Percentiles rank a stretch among this genome's conserved stretches.
phyloP scores from a whole-genome alignment of 2,329 filamentous ascomycete species.

The Periconia sp. region DNA sequence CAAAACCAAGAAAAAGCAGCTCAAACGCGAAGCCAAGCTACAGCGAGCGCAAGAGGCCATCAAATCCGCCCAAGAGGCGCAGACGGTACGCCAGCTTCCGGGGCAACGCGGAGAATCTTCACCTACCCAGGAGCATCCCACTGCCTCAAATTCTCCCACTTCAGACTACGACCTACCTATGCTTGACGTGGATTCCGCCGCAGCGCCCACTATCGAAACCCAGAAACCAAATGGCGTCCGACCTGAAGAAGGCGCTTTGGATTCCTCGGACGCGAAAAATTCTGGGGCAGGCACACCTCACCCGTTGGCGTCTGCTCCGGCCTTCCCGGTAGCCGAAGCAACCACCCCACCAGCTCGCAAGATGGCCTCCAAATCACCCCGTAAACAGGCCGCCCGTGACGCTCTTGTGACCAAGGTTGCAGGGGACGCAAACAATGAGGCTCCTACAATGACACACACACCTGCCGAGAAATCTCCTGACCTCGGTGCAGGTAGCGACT shows the following conservation, averaged over 20 bases:
- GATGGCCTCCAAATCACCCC: constrained; percentile 35
- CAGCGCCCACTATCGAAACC: constrained; percentile 1
- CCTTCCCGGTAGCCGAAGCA: constrained; percentile 24
- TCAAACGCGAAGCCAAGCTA: constrained; percentile 34
- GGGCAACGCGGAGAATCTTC: constrained; percentile 17
- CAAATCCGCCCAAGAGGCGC: constrained; percentile 35
- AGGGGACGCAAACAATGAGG: constrained; percentile 24
- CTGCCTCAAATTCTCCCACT: constrained; percentile 10
- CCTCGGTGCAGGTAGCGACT: constrained; percentile 32
- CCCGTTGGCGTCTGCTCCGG: constrained; percentile 31
- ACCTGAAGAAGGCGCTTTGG: constrained; percentile 23
- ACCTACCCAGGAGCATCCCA: constrained; percentile 26
- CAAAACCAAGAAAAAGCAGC: constrained; percentile 45
- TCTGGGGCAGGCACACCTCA: constrained; percentile 17
- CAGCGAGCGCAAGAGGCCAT: constrained; percentile 19
- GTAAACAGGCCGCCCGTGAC: constrained; percentile 29
- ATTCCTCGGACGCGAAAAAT: constrained; percentile 15
- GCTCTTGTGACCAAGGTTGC: constrained; percentile 15
- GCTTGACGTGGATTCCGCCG: constrained; percentile 16
- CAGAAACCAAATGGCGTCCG: constrained; percentile 3
- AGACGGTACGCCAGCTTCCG: constrained; percentile 19
- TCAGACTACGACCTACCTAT: constrained; percentile 26
- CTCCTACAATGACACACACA: constrained; percentile 29
- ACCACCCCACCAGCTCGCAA: constrained; percentile 28
- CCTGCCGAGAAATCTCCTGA: constrained; percentile 31